phyloP scores from a whole-genome alignment of 1,139 yeast genomes.

The Kazachstania sp. region DNA sequence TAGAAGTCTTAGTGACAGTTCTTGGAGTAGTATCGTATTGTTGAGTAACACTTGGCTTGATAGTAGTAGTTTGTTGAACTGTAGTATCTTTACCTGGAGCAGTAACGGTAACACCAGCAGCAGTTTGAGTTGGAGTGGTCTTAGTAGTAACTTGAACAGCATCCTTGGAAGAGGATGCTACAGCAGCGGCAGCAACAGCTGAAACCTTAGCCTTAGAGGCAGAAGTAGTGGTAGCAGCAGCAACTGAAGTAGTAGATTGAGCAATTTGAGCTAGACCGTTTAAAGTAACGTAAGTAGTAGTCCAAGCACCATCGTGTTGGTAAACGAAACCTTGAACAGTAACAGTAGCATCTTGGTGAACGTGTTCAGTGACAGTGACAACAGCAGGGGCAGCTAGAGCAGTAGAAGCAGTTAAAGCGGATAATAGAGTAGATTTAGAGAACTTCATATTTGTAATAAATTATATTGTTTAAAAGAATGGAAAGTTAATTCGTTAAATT shows the following conservation, averaged over 20 bases:
- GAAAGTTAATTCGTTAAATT: neutral
- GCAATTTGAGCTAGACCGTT: slow-evolving; percentile 6
- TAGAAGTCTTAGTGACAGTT: slow-evolving; percentile 13
- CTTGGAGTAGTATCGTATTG: slow-evolving; percentile 16
- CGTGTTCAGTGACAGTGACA: slow-evolving; percentile 30
- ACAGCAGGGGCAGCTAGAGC: slow-evolving; percentile 32
- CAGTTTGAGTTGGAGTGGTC: slow-evolving; percentile 16
- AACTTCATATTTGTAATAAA: slow-evolving; percentile 15
- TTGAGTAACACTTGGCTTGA: slow-evolving; percentile 12
- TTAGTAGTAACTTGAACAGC: slow-evolving; percentile 5
- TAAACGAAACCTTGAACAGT: slow-evolving; percentile 22
- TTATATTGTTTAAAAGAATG: neutral
- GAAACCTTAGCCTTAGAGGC: slow-evolving; percentile 8
- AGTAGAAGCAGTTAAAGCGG: slow-evolving; percentile 27
- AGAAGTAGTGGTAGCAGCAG: slow-evolving; percentile 5
- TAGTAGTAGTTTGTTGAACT: slow-evolving; percentile 2
- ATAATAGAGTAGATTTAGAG: slow-evolving; percentile 14
- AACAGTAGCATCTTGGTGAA: slow-evolving; percentile 17
- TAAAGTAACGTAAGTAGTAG: slow-evolving; percentile 22
- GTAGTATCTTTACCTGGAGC: slow-evolving; percentile 1
- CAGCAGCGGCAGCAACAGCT: neutral
- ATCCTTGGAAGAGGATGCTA: slow-evolving; percentile 5
- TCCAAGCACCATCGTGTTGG: slow-evolving; percentile 18
- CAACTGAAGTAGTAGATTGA: slow-evolving; percentile 5
- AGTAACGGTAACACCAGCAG: slow-evolving; percentile 6